Evolutionary conservation across 805 yeast genomes (phyloP), one percentile per base, ranked within the genome.

Genomic region (Komagataella phaffii): DNA sequence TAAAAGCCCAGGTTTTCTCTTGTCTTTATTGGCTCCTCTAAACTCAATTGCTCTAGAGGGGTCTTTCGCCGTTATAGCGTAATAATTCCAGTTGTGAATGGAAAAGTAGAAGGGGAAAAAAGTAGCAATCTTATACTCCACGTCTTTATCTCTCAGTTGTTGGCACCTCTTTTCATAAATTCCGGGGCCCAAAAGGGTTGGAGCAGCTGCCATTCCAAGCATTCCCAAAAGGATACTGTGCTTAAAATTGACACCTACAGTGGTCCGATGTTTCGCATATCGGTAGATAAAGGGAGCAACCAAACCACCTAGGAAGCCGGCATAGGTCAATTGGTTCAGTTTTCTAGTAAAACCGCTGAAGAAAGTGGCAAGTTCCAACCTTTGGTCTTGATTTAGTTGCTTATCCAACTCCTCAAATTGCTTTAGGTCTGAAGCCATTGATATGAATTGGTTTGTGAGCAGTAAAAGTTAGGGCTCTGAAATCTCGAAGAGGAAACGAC

Each of bases 241-340:
- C 21, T 23, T 23, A 17, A 46, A 46, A 14, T 46, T 46, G n/a
- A 46, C 48, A 12, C 48, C 48, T 4, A 46, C 30, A 4, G 48
- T 46, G 8, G 48, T 46, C 18, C 48, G 48, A 24, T 46, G 48
- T 21, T 46, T 46, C n/a, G 23, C 23, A 21, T 46, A 46, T n/a
- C 30, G 48, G 36, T 24, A 23, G 40, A 46, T 19, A 19, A 46
- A 46, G 7, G 48, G 36, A 36, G 30, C 30, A 8, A 36, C 30
- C 36, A 46, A 36, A 5, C 48, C 48, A 8, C 24, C 30, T 3
- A 36, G 40, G 36, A 46, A 23, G 3, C 48, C 48, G 23, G 48
- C 48, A 46, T 24, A 46, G 30, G 30, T 46, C 17, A 36, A 23
- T 14, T 24, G 24, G 19, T 24, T 23, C 40, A 23, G 30, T 19